These are phyloP conservation scores for Neurospora sp. DNA, from an alignment of 495 filamentous ascomycete genomes.

Conservation along the genomic window DNA sequence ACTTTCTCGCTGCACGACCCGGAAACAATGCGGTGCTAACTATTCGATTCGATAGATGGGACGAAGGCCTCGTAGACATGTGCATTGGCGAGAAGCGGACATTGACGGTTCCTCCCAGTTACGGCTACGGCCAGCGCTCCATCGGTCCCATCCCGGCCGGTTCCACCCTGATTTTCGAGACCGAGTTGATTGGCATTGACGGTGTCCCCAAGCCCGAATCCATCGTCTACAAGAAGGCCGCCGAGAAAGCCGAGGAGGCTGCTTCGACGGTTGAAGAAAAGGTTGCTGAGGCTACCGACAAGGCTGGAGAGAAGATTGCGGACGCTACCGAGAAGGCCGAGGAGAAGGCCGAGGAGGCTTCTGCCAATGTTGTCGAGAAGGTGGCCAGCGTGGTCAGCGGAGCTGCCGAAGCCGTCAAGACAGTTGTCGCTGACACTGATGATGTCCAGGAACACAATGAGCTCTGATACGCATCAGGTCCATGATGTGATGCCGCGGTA, in stretches of 20 bases:
- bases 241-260: conserved; percentile 13
- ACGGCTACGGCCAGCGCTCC: conserved; percentile 68
- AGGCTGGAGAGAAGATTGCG: conserved; percentile 28
- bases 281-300: conserved; percentile 17
- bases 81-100: conserved; percentile 91
- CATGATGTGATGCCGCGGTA: not conserved
- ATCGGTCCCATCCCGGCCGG: conserved; percentile 73
- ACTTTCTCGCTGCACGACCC: not conserved
- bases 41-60: conserved; percentile 50
- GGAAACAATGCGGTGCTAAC: conserved; percentile 3
- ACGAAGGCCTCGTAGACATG: conserved; percentile 86
- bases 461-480: conserved; percentile 22
- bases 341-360: conserved; percentile 25
- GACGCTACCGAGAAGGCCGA: conserved; percentile 24
- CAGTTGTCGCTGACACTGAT: conserved; percentile 37
- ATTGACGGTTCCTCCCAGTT: conserved; percentile 79
- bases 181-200: conserved; percentile 77
- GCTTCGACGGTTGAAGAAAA: conserved; percentile 14
- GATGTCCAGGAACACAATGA: conserved; percentile 45
- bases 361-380: conserved; percentile 33
- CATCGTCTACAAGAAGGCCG: conserved; percentile 33
- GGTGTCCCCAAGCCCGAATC: conserved; percentile 56
- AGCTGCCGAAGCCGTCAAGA: conserved; percentile 36
- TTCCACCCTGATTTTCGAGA: conserved; percentile 82
- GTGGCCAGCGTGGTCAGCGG: conserved; percentile 33